These are phyloP conservation scores for Podospora conica DNA, from an alignment of 495 filamentous ascomycete species.

Conservation along the genomic window DNA sequence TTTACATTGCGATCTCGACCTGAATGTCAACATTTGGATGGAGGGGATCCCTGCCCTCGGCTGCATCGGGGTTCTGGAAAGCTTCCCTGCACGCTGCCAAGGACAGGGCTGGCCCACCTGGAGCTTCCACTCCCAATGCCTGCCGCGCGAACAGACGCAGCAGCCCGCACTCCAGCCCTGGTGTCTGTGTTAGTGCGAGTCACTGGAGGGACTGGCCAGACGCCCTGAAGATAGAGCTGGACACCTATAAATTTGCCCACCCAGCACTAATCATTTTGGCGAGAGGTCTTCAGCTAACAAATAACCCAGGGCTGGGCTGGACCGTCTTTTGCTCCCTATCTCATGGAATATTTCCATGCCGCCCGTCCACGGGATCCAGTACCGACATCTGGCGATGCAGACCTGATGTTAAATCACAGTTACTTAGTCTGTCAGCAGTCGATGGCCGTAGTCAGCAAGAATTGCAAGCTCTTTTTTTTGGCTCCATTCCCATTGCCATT, in stretches of 20 bases:
- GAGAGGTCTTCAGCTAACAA: too few relatives aligned
- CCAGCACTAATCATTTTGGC: too few relatives aligned
- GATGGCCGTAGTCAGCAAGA: neutral
- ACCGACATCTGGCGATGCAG: neutral
- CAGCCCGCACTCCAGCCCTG: too few relatives aligned
- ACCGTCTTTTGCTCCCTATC: too few relatives aligned
- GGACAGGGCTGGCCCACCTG: neutral
- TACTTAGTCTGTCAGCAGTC: neutral
- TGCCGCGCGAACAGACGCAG: neutral
- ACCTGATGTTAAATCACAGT: neutral
- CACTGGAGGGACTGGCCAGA: too few relatives aligned
- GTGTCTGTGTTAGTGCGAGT: too few relatives aligned
- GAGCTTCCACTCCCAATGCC: neutral
- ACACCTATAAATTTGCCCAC: too few relatives aligned
- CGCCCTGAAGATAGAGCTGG: too few relatives aligned
- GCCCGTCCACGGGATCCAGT: neutral
- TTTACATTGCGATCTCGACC: neutral
- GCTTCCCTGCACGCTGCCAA: neutral
- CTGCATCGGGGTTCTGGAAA: neutral
- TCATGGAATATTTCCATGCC: neutral
- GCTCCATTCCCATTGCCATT: neutral
- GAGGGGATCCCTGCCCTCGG: neutral
- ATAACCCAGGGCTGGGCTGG: neutral
- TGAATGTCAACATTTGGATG: neutral
- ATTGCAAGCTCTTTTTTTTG: neutral